phyloP scores from a whole-genome alignment of 352 stramenopile species.

The Phytophthora boehmeriae region DNA sequence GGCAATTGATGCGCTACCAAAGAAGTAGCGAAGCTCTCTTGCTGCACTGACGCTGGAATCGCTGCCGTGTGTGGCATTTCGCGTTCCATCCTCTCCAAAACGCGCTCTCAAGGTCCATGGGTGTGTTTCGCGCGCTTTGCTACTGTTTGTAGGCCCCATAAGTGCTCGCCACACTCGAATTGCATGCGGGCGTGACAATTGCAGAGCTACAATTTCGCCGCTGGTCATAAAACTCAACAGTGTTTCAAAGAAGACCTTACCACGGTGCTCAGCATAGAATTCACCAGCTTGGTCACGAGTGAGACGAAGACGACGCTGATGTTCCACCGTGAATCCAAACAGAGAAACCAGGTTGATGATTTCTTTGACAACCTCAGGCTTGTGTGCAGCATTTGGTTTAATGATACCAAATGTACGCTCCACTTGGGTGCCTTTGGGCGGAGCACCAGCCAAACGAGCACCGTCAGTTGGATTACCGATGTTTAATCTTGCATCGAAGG shows the following conservation, averaged over 20 bases:
- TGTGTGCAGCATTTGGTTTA: constrained; percentile 59
- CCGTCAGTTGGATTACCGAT: constrained; percentile 9
- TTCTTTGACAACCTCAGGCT: constrained; percentile 25
- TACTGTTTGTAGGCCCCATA: constrained; percentile 82
- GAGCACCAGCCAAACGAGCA: neutral
- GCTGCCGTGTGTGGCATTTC: constrained; percentile 86
- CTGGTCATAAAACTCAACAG: constrained; percentile 77
- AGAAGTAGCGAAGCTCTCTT: constrained; percentile 84
- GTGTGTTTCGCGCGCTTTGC: constrained; percentile 45
- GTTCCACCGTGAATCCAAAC: constrained; percentile 61
- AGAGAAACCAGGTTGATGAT: constrained; percentile 46
- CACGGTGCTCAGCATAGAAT: constrained; percentile 71
- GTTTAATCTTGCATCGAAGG: constrained; percentile 19
- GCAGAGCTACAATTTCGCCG: constrained; percentile 59
- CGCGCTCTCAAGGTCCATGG: constrained; percentile 67
- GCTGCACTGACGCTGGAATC: constrained; percentile 59
- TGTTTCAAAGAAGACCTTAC: constrained; percentile 65
- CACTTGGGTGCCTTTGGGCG: constrained; percentile 21
- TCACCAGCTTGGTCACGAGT: constrained; percentile 48
- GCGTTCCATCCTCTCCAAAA: constrained; percentile 81
- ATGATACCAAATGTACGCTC: constrained; percentile 63
- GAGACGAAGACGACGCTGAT: constrained; percentile 41
- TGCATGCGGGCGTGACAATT: constrained; percentile 49
- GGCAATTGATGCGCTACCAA: constrained; percentile 36
- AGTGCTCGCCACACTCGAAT: constrained; percentile 71